phyloP scores from a whole-genome alignment of 208 protist genomes.

The Leishmania aethiopica region DNA sequence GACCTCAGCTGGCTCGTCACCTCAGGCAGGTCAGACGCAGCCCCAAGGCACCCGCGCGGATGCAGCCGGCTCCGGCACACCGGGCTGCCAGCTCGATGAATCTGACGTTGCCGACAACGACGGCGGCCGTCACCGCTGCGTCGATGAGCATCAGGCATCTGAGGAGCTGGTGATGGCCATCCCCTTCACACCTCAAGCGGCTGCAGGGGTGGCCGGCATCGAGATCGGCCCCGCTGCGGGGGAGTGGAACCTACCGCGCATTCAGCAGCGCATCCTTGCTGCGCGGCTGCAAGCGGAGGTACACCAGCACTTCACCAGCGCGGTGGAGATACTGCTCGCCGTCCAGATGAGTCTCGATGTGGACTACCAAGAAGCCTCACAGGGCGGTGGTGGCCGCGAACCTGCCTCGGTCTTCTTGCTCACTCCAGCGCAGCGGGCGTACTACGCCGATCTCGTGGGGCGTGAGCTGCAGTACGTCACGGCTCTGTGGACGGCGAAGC shows the following conservation, averaged over 20 bases:
- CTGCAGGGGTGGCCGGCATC: conserved; percentile 22
- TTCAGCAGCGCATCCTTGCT: conserved; percentile 33
- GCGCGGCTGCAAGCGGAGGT: conserved; percentile 31
- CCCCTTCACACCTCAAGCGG: conserved; percentile 25
- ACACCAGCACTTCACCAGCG: conserved; percentile 31
- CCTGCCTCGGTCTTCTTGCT: conserved; percentile 5
- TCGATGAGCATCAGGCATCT: not conserved
- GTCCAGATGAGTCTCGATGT: conserved; percentile 41
- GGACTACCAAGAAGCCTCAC: conserved; percentile 23
- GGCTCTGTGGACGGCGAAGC: conserved; percentile 29
- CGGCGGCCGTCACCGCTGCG: not conserved
- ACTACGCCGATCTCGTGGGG: conserved; percentile 29
- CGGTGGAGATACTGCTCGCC: conserved; percentile 30
- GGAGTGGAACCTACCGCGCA: conserved; percentile 36
- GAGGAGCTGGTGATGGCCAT: not conserved
- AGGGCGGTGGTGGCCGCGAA: not conserved
- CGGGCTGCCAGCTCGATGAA: not conserved
- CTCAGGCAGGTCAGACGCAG: not conserved
- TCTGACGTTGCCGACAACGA: not conserved
- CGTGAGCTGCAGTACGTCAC: conserved; percentile 35
- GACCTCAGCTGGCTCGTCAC: not conserved
- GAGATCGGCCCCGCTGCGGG: conserved; percentile 28
- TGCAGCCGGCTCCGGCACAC: not conserved
- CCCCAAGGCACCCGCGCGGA: not conserved
- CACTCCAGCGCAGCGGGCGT: conserved; percentile 21